phyloP scores from a whole-genome alignment of 1,139 yeast species.

The Candida neerlandica region DNA sequence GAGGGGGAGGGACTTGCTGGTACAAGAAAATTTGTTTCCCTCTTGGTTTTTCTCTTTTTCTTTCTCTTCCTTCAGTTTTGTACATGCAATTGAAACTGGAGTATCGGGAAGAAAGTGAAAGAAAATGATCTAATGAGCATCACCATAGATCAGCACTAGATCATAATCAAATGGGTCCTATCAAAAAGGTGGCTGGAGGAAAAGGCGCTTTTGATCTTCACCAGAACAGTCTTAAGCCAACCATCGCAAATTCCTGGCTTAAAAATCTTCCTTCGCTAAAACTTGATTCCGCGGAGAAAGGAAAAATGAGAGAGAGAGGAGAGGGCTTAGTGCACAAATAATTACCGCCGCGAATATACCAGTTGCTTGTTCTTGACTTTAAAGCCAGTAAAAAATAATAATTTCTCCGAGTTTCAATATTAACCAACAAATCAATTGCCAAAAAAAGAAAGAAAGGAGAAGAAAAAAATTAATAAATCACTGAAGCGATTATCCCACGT shows the following conservation, averaged over 20 bases:
- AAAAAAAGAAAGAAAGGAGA: neutral
- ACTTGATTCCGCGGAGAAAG: neutral
- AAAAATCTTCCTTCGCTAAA: neutral
- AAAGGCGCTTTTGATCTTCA: neutral
- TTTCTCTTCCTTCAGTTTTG: too few relatives aligned
- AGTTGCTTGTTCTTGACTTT: neutral
- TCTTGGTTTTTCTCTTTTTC: neutral
- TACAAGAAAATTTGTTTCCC: neutral
- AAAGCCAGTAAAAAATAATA: neutral
- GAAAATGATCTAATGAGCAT: neutral
- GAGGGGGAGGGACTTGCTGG: too few relatives aligned
- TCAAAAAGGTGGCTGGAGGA: neutral
- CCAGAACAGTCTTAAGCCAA: neutral
- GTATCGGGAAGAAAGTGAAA: neutral
- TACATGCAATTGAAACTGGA: too few relatives aligned
- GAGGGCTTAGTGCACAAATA: neutral
- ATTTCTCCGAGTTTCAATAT: neutral
- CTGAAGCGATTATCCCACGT: too few relatives aligned
- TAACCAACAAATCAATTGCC: neutral
- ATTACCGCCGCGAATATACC: neutral
- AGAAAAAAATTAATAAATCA: neutral
- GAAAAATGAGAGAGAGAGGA: too few relatives aligned
- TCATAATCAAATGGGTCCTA: neutral
- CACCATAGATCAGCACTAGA: neutral
- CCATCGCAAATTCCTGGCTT: conserved; percentile 1